phyloP scores from a whole-genome alignment of 169 alveolate species.

The Plasmodium coatneyi region DNA sequence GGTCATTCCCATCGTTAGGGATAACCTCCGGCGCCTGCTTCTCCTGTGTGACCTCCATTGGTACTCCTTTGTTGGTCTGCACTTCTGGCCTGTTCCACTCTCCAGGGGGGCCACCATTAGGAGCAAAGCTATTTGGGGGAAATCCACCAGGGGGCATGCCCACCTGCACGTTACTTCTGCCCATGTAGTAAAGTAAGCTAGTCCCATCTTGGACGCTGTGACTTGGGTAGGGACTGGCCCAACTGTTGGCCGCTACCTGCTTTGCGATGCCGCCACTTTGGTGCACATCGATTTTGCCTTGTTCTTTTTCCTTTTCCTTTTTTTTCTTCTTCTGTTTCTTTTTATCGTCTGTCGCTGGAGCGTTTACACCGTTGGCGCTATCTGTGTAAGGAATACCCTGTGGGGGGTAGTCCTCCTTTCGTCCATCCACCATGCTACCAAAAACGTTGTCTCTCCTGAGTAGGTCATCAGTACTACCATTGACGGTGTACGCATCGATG shows the following conservation, averaged over 20 bases:
- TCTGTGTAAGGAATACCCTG: not conserved
- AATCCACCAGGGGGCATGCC: not conserved
- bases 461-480: not conserved
- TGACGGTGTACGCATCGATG: not conserved
- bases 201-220: not conserved
- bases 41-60: not conserved
- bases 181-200: not conserved
- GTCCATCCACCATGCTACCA: not conserved
- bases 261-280: not conserved
- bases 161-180: not conserved
- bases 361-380: not conserved
- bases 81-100: not conserved
- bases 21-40: not conserved
- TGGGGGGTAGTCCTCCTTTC: not conserved
- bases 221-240: not conserved
- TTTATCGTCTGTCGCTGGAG: not conserved
- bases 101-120: not conserved
- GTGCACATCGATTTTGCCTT: not conserved
- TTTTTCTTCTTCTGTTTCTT: constrained; percentile 7
- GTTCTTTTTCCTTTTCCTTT: not conserved
- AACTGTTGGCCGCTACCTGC: not conserved
- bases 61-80: not conserved
- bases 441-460: not conserved
- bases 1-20: not conserved
- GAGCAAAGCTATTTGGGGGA: not conserved